Percentiles rank a stretch among this genome's conserved stretches.
phyloP scores from a whole-genome alignment of 2,329 filamentous ascomycete species.

The Xylogone sp. region DNA sequence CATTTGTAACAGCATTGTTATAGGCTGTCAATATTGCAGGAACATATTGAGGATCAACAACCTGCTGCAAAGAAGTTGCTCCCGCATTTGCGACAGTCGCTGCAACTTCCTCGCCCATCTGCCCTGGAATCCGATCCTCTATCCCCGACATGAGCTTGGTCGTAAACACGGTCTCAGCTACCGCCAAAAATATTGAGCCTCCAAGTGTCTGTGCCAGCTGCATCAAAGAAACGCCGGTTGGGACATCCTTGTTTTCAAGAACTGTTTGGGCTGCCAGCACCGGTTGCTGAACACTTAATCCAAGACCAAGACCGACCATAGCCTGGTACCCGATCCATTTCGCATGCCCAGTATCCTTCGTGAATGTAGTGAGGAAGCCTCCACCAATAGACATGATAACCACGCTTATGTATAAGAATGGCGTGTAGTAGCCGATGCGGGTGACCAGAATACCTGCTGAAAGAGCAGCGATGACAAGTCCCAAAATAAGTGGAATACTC shows the following conservation, averaged over 20 bases:
- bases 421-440: slow-evolving; percentile 32
- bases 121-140: not conserved
- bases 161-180: slow-evolving; percentile 25
- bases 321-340: slow-evolving; percentile 48
- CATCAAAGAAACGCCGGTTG: slow-evolving; percentile 18
- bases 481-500: slow-evolving; percentile 25
- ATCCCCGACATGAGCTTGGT: slow-evolving; percentile 19
- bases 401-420: slow-evolving; percentile 38
- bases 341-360: slow-evolving; percentile 31
- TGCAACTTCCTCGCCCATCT: not conserved
- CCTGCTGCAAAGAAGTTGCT: slow-evolving; percentile 13
- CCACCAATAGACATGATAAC: slow-evolving; percentile 33
- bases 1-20: slow-evolving; percentile 27
- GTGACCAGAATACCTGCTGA: slow-evolving; percentile 25
- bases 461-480: slow-evolving; percentile 21
- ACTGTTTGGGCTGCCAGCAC: slow-evolving; percentile 23
- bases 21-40: slow-evolving; percentile 1
- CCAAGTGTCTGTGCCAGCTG: slow-evolving; percentile 21
- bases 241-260: slow-evolving; percentile 39
- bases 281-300: slow-evolving; percentile 35
- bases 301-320: slow-evolving; percentile 39
- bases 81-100: slow-evolving; percentile 16
- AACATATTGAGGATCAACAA: not conserved
- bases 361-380: slow-evolving; percentile 36
- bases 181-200: slow-evolving; percentile 18